Base-by-base conservation (phyloP, 2,329 filamentous ascomycete genomes). In the Pezicula neosporulosa region DNA sequence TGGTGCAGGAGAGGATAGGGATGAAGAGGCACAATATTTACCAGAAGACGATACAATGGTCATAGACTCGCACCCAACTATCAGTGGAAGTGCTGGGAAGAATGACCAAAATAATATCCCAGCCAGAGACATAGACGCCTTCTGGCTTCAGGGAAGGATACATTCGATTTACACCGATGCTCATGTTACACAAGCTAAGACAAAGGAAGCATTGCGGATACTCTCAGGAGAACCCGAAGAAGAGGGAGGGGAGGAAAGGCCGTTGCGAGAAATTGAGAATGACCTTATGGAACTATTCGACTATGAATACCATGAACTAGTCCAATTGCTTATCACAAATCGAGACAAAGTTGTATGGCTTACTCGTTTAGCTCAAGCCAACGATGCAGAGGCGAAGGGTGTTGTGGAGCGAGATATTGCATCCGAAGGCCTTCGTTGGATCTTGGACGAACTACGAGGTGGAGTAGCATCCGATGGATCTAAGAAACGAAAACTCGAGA, bases 241-340 rank as follows among this genome's bases (percentile, higher is more conserved):
- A 61, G 86, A 89, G 47, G 86, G 88, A 50, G 91, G 87, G 15
- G 86, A 93, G 53, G 90, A 95, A 63, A 92, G 89, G 68, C 81
- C 89, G 13, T 76, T 97, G 28, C 86, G 93, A 63, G 93, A 99
- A 64, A 92, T 97, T 50, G 94, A 99, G 66, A 99, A 99, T 69
- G 94, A 99, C 56, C 77, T 99, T 52, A 97, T 97, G 89, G 94
- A 97, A 63, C 80, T 99, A 0, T 97, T 99, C 62, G 94, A 99
- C 63, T 99, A 96, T 64, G 93, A 97, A 63, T 89, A 97, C 64
- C 90, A 95, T 55, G 91, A 97, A 57, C 79, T 97, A 49, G 94
- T 97, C 24, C 86, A 90, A 57, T 93, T 90, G 69, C 80, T 99
- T 15, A 91, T 97, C 51, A 83, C 87, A 60, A 99, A 99, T 70